Conservation (phyloP, 768 basidiomycete genomes). For the Kwoniella dendrophila region DNA sequence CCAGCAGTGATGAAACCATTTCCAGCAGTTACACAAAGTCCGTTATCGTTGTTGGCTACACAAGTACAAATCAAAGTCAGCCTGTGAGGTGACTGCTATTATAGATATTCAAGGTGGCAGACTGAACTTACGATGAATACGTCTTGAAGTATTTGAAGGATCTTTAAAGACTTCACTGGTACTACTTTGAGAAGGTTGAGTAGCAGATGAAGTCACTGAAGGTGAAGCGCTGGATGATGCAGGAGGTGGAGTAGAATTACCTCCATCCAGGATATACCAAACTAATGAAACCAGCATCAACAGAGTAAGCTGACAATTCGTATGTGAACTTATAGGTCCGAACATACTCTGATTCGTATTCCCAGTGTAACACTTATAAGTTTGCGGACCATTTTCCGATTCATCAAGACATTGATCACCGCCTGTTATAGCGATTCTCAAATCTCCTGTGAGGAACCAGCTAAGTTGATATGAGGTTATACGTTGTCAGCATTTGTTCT, state of each 20-base stretch:
- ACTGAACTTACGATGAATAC: slow-evolving; percentile 19
- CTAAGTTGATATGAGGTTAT: no score
- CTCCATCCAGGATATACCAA: slow-evolving; percentile 14
- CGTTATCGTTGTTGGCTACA: slow-evolving; percentile 11
- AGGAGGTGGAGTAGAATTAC: slow-evolving; percentile 3
- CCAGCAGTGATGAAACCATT: background rate
- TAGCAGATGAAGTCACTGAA: background rate
- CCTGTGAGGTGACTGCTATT: no score
- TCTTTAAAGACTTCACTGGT: slow-evolving; percentile 11
- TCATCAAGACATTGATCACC: slow-evolving; percentile 52
- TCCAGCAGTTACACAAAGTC: slow-evolving; percentile 16
- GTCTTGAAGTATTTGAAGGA: slow-evolving; percentile 7
- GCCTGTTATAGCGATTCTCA: slow-evolving; percentile 52
- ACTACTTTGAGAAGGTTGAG: slow-evolving; percentile 9
- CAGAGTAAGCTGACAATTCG: background rate
- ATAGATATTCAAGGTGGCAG: no score
- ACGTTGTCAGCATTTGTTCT: background rate
- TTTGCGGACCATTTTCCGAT: slow-evolving; percentile 41
- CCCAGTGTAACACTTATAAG: slow-evolving; percentile 50
- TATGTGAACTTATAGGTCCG: no score
- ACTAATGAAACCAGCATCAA: slow-evolving; percentile 4
- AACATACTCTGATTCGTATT: slow-evolving; percentile 52
- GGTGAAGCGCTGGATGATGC: background rate
- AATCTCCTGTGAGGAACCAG: slow-evolving; percentile 48
- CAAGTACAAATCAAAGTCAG: background rate